A percentile compares a stretch with the other conserved stretches of the same genome.
Conservation (phyloP, 306 rosid species). For the Morella rubra region DNA sequence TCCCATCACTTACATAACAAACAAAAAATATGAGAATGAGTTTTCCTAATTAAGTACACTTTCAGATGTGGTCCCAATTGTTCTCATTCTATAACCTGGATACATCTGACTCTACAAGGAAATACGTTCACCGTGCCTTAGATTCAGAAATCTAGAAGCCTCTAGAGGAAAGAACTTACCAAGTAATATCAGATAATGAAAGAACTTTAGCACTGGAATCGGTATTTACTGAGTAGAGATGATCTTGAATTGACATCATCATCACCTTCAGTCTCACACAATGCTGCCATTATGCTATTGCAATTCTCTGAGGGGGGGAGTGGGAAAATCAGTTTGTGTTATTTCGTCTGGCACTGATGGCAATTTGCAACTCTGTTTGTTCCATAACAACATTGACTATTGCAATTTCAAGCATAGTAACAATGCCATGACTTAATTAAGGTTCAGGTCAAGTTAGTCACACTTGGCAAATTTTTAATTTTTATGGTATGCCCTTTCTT, state of each 20-base stretch:
- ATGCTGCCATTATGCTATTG: conserved; percentile 75
- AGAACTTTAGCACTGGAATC: conserved; percentile 68
- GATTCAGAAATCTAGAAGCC: conserved; percentile 5
- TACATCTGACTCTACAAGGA: not conserved
- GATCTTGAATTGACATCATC: conserved; percentile 51
- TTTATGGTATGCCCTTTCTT: no score
- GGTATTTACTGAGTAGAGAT: conserved; percentile 67
- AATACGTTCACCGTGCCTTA: conserved; percentile 5
- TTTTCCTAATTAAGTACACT: not conserved
- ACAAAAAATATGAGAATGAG: not conserved
- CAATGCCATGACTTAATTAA: no score
- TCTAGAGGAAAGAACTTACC: not conserved
- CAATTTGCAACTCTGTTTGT: no score
- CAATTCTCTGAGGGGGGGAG: conserved; percentile 67
- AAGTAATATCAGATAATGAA: not conserved
- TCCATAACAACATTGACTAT: no score
- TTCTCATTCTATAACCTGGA: not conserved
- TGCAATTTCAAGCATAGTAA: no score
- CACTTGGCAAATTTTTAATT: no score
- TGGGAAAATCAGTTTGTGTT: no score
- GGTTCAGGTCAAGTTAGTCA: no score
- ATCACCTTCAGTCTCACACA: conserved; percentile 82
- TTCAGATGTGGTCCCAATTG: not conserved
- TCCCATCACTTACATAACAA: not conserved
- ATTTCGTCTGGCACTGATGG: no score